Evolutionary conservation across 495 filamentous ascomycete species (phyloP), one percentile per base, ranked within the genome.

Genomic region (Aspergillus carlsbadensis): DNA sequence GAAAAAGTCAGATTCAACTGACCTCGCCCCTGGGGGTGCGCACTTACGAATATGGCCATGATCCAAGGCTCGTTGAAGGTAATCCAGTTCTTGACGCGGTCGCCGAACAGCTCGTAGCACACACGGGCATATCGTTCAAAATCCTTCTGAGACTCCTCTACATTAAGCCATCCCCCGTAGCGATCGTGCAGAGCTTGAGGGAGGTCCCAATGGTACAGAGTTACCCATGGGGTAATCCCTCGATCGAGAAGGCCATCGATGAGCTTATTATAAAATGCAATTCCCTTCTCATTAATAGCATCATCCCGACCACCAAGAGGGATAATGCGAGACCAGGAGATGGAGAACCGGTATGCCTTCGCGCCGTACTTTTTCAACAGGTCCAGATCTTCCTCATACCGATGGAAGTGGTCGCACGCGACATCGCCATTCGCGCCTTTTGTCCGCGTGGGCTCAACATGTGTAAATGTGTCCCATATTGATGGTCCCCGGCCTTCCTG

Each of bases 371-470:
- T 68, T 63, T 85, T 85, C 59, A 89, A 70, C 14, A 87, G 80
- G 6, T 70, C 82, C 56, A 89, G 85, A 57, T 88, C 86, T 69
- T 88, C 84, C 18, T 71, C 69, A 44, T 80, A 84, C 35, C 81
- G 76, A 68, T 87, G 79, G 73, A 89, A 89, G 52, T 85, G 85
- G 67, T 89, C 85, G 70, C 86, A 88, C 37, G 85, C 84, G 41
- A 86, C 76, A 22, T 79, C 82, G 14, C 84, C 86, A 21, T 81
- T 84, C 58, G 73, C 80, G 57, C 79, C 58, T n/a, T 66, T 67
- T 8, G 65, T 67, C 14, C 84, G 61, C 82, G 82, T 56, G 78
- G 84, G 58, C 85, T 86, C 72, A 82, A 88, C 59, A 81, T 85
- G 56, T 75, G 80, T 66, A 71, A 88, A 89, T 11, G 79, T 83